phyloP scores from a whole-genome alignment of 2,329 filamentous ascomycete genomes.

The Phoma herbarum region DNA sequence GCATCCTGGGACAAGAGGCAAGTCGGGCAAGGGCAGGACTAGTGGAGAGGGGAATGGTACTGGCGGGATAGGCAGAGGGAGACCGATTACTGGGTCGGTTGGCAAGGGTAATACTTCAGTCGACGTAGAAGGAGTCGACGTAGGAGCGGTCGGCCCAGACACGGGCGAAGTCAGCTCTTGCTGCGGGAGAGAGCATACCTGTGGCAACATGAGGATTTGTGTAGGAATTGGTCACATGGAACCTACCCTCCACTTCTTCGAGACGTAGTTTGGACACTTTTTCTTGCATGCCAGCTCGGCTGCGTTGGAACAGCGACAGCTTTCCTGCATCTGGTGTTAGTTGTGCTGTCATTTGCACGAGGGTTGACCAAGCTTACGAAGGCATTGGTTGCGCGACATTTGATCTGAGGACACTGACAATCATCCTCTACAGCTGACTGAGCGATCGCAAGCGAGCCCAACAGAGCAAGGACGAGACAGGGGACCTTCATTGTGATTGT shows the following conservation, averaged over 20 bases:
- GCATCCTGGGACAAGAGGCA: slow-evolving; percentile 17
- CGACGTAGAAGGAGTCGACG: neutral
- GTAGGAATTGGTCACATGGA: too few species aligned
- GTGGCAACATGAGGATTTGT: too few species aligned
- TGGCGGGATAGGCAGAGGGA: slow-evolving; percentile 2
- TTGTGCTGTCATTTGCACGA: neutral
- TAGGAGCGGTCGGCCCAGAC: too few species aligned
- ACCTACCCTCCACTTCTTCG: slow-evolving; percentile 27
- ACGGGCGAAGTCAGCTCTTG: neutral
- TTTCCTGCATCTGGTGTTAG: slow-evolving; percentile 24
- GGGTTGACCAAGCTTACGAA: slow-evolving; percentile 25
- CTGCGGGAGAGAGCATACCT: slow-evolving; percentile 8
- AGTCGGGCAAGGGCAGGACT: slow-evolving; percentile 1
- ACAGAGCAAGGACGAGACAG: slow-evolving; percentile 28
- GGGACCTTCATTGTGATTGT: slow-evolving; percentile 33
- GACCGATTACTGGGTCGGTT: slow-evolving; percentile 1
- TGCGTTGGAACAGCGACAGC: slow-evolving; percentile 41
- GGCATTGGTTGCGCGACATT: slow-evolving; percentile 34
- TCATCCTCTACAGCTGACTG: slow-evolving; percentile 20
- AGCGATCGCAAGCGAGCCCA: slow-evolving; percentile 29
- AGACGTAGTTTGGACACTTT: slow-evolving; percentile 36
- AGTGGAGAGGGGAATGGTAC: neutral
- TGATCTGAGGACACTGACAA: slow-evolving; percentile 41
- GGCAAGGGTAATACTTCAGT: neutral
- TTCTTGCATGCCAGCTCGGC: slow-evolving; percentile 36